Conservation (phyloP, 495 filamentous ascomycete genomes). For the Articulospora tetracladia region DNA sequence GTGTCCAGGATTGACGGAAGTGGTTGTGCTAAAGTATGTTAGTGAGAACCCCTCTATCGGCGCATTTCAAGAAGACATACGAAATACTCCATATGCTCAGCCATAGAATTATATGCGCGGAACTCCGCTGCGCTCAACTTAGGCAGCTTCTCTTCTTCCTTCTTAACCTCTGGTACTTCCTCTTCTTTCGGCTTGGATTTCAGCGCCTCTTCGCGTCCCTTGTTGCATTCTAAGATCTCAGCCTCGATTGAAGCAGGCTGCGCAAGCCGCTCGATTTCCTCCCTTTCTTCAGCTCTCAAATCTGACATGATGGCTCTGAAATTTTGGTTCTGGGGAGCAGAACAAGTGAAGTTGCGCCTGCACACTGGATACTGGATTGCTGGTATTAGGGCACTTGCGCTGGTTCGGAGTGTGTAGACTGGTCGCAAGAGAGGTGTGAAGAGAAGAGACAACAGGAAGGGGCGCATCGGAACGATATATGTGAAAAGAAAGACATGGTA, state of each 20-base stretch:
- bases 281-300: neutral
- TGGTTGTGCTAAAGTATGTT: conserved; percentile 54
- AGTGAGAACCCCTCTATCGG: neutral
- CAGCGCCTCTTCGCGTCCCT: conserved; percentile 4
- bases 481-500: neutral
- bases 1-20: conserved; percentile 71
- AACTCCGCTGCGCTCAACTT: conserved; percentile 23
- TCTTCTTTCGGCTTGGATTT: neutral
- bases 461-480: conserved; percentile 7
- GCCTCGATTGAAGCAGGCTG: conserved; percentile 1
- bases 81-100: conserved; percentile 67
- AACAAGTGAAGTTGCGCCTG: conserved; percentile 20
- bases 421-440: neutral
- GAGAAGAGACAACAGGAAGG: conserved; percentile 11
- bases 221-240: conserved; percentile 2
- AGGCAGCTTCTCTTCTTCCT: conserved; percentile 11
- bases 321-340: conserved; percentile 4
- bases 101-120: conserved; percentile 12
- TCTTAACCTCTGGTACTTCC: neutral
- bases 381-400: conserved; percentile 1
- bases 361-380: conserved; percentile 14
- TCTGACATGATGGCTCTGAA: conserved; percentile 19
- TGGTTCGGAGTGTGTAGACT: neutral
- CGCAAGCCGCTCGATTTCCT: neutral
- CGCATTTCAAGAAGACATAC: conserved; percentile 35